These are phyloP conservation scores for Phytophthora vignae DNA, from an alignment of 352 stramenopile genomes.

Conservation along the genomic window DNA sequence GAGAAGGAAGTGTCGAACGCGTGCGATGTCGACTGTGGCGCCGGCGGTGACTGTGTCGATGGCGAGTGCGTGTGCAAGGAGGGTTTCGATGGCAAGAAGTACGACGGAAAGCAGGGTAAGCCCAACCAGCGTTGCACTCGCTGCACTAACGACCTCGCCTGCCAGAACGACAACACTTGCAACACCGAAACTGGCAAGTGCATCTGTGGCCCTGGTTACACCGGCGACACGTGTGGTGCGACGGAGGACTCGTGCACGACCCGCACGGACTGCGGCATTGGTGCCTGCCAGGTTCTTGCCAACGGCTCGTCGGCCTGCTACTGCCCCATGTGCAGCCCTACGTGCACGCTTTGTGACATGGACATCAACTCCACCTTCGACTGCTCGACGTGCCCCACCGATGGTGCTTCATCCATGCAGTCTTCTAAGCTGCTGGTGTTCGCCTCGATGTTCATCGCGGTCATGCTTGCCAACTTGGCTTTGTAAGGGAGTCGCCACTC, in stretches of 20 bases:
- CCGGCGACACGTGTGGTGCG: conserved; percentile 57
- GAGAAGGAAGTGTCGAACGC: conserved; percentile 51
- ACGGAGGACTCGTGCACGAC: conserved; percentile 58
- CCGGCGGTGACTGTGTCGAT: conserved; percentile 58
- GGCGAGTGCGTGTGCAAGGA: conserved; percentile 58
- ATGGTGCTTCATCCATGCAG: conserved; percentile 30
- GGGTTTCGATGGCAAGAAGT: conserved; percentile 51
- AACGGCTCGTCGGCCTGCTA: conserved; percentile 60
- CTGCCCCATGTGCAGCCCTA: conserved; percentile 48
- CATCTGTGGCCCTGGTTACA: conserved; percentile 56
- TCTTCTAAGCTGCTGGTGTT: conserved; percentile 53
- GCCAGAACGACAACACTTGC: conserved; percentile 62
- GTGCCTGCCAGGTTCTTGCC: conserved; percentile 49
- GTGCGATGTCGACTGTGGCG: conserved; percentile 67
- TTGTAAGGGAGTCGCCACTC: conserved; percentile 37
- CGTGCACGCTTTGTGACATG: conserved; percentile 51
- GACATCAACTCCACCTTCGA: conserved; percentile 42
- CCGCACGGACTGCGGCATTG: conserved; percentile 51
- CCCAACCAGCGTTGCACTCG: conserved; percentile 56
- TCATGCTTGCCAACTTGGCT: conserved; percentile 49
- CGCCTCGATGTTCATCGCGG: conserved; percentile 39
- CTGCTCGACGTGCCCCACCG: conserved; percentile 48
- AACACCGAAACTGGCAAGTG: conserved; percentile 64
- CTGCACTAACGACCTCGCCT: conserved; percentile 63
- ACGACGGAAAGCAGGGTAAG: conserved; percentile 58